Percentiles rank a stretch among this genome's conserved stretches.
These are phyloP conservation scores for Trametes punicea DNA, from an alignment of 768 basidiomycete genomes.

Conservation along the genomic window DNA sequence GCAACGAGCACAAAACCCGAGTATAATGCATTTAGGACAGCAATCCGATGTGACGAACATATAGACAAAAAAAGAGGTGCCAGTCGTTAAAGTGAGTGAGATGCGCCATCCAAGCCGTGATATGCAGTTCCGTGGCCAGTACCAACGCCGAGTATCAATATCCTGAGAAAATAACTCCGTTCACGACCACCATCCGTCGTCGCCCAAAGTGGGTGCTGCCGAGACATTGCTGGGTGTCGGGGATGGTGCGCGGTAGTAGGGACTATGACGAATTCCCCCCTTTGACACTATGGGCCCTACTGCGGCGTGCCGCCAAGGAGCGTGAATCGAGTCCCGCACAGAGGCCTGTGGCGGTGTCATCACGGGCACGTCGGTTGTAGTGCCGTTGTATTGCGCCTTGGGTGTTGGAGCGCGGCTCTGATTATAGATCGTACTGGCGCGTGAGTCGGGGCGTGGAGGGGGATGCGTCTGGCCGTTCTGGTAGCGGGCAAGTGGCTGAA, in stretches of 20 bases:
- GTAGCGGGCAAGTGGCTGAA: conserved; percentile 34
- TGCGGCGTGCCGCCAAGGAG: conserved; percentile 35
- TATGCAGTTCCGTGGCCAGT: neutral
- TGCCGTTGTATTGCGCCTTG: conserved; percentile 38
- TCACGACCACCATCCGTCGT: conserved; percentile 79
- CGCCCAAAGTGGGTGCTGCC: conserved; percentile 60
- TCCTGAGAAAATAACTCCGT: neutral
- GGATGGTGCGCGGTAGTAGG: conserved; percentile 46
- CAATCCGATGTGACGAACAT: conserved; percentile 11
- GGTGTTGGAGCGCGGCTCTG: conserved; percentile 52
- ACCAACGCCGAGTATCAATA: neutral
- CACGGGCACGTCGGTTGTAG: conserved; percentile 37
- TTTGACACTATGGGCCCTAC: conserved; percentile 41
- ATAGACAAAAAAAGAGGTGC: neutral
- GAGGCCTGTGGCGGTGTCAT: conserved; percentile 52
- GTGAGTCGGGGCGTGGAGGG: conserved; percentile 69
- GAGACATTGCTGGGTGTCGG: conserved; percentile 80
- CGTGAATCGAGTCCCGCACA: conserved; percentile 74
- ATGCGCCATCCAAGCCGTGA: neutral
- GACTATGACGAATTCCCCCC: conserved; percentile 27
- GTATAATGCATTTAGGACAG: conserved; percentile 18
- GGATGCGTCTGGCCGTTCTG: conserved; percentile 43
- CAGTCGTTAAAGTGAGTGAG: neutral
- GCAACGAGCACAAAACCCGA: conserved; percentile 3
- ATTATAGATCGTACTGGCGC: conserved; percentile 60